These are phyloP conservation scores for Echria macrotheca DNA, from an alignment of 495 filamentous ascomycete species.

Conservation along the genomic window DNA sequence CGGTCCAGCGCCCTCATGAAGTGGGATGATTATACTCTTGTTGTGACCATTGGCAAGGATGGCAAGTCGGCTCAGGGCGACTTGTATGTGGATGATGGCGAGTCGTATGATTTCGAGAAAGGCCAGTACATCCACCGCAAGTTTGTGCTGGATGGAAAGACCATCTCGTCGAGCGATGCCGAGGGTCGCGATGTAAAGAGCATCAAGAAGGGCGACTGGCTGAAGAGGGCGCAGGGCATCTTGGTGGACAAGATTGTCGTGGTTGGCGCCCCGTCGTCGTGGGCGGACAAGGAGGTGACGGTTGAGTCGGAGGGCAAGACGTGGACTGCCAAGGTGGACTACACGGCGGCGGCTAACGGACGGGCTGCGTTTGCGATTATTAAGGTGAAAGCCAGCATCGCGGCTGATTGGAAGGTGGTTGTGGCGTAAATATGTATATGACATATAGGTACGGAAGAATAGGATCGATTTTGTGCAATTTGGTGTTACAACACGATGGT, in stretches of 20 bases:
- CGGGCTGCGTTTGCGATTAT: constrained; percentile 77
- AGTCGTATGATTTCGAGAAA: constrained; percentile 79
- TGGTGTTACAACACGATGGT: too few relatives aligned
- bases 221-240: constrained; percentile 71
- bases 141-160: constrained; percentile 54
- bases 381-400: constrained; percentile 69
- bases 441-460: neutral
- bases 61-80: constrained; percentile 66
- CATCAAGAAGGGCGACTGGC: constrained; percentile 64
- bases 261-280: constrained; percentile 67
- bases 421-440: constrained; percentile 24
- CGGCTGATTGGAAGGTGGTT: constrained; percentile 75
- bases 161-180: constrained; percentile 45
- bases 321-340: constrained; percentile 54
- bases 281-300: constrained; percentile 62
- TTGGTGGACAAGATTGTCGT: constrained; percentile 77
- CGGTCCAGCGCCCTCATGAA: constrained; percentile 83
- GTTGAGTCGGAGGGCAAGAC: constrained; percentile 66
- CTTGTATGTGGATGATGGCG: constrained; percentile 89
- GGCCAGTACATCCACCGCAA: constrained; percentile 81
- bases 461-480: too few relatives aligned
- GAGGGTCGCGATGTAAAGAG: constrained; percentile 50
- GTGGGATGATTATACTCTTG: constrained; percentile 89
- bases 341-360: constrained; percentile 49
- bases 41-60: constrained; percentile 66